These are phyloP conservation scores for Solanum hybrid DNA, from an alignment of 305 asterid species.

Conservation along the genomic window DNA sequence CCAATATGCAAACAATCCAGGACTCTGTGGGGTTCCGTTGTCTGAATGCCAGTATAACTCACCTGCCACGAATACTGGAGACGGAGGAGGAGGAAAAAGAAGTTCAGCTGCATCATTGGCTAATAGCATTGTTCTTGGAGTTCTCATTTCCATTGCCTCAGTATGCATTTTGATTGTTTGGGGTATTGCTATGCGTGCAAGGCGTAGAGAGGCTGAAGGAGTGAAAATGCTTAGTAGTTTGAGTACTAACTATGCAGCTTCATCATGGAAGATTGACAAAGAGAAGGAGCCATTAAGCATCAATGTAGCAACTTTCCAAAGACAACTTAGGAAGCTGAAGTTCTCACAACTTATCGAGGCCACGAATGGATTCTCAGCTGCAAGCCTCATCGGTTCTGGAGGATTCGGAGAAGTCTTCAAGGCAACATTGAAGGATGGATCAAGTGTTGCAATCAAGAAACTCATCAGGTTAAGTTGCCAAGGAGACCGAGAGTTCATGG, in stretches of 20 bases:
- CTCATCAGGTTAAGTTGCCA: conserved; percentile 69
- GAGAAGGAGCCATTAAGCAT: conserved; percentile 92
- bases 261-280: conserved; percentile 90
- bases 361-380: conserved; percentile 80
- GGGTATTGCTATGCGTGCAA: conserved; percentile 65
- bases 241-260: conserved; percentile 56
- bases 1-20: conserved; percentile 76
- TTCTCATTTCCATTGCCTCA: conserved; percentile 62
- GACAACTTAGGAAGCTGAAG: conserved; percentile 61
- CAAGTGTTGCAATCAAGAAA: conserved; percentile 81
- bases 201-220: conserved; percentile 60
- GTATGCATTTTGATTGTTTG: conserved; percentile 63
- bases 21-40: conserved; percentile 80
- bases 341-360: conserved; percentile 85
- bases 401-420: conserved; percentile 89
- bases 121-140: conserved; percentile 68
- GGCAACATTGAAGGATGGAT: conserved; percentile 81
- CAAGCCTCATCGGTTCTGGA: conserved; percentile 79
- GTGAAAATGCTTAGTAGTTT: conserved; percentile 65
- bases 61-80: conserved; percentile 14
- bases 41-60: conserved; percentile 44
- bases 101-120: conserved; percentile 44
- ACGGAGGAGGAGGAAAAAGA: conserved; percentile 16
- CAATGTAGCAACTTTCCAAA: conserved; percentile 78
- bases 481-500: conserved; percentile 89